Evolutionary conservation across 176 grass and related monocot genomes (phyloP), one percentile per base, ranked within the genome.

Genomic region (Eragrostis curvula): DNA sequence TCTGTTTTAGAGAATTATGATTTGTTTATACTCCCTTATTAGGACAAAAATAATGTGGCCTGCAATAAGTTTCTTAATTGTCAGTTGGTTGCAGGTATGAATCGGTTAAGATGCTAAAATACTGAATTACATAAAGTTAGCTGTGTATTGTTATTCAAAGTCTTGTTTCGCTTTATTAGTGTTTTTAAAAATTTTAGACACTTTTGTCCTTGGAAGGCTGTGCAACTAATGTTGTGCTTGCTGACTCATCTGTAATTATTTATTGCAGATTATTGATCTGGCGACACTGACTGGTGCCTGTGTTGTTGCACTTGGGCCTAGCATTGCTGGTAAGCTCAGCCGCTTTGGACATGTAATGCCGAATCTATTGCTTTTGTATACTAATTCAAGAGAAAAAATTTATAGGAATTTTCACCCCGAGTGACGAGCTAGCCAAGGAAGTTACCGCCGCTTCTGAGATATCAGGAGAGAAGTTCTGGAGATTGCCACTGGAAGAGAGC

Each of bases 401-500:
- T n/a, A 42, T 45, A 98, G 96, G 96, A 5, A 71, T 98, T 83
- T 98, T 98, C 85, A 93, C 92, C 9, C 89, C 93, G 50, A 95
- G 69, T 2, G 96, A 98, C 67, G 93, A 95, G 78, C 91, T 98
- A 75, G 96, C 90, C 15, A 93, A 93, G 82, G 96, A 98, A 77
- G 74, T 98, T 73, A 20, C 78, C 5, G 87, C 83, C 16, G 96
- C 96, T 30, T 95, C 96, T 66, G 90, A 95, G 57, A 30, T 83
- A 65, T 90, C 96, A 12, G 96, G 96, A 12, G 96, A 98, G 72
- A 98, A 95, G 73, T 87, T 98, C 53, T 98, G 96, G 96, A 95
- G 96, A 70, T 74, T 98, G 72, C 96, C 96, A 42, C 69, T 98
- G 43, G 96, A 98, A 71, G 96, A 98, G 60, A 95, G 90, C 63